Evolutionary conservation across 2,329 filamentous ascomycete species (phyloP).

Genomic region (Calonectria multiphialidica): DNA sequence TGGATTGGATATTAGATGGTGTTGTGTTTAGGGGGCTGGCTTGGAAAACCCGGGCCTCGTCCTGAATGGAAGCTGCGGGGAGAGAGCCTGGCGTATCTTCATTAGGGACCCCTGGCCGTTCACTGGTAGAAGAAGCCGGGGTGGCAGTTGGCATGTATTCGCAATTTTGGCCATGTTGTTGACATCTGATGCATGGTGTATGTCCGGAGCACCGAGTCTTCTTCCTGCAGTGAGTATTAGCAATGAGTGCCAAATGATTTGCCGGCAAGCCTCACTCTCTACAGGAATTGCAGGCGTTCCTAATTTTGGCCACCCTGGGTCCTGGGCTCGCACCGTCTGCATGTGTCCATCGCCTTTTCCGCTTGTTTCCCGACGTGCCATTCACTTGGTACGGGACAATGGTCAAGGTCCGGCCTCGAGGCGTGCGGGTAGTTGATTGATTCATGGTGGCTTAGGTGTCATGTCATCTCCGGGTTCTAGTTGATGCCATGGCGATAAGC

Average conservation of each 20-base stretch:
- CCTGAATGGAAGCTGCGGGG: background rate
- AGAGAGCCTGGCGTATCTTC: background rate
- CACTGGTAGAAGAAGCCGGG: background rate
- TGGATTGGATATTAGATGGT: background rate
- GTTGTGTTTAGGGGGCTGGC: background rate
- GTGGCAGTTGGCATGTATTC: constrained; percentile 14
- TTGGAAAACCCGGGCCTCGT: background rate
- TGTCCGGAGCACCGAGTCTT: constrained; percentile 19
- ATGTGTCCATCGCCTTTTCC: background rate
- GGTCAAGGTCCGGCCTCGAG: background rate
- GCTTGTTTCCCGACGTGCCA: background rate
- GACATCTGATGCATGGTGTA: constrained; percentile 9
- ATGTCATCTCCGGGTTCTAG: background rate
- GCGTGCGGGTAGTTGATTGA: background rate
- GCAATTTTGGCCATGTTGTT: constrained; percentile 9
- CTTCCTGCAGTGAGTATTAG: background rate
- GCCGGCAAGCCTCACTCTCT: background rate
- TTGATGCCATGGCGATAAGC: background rate
- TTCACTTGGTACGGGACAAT: constrained; percentile 8
- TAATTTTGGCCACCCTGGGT: background rate
- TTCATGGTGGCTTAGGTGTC: background rate
- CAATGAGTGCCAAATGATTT: background rate
- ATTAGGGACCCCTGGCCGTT: background rate
- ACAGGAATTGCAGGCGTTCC: constrained; percentile 1
- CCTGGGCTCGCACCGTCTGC: background rate